A percentile compares a stretch with the other conserved stretches of the same genome.
Evolutionary conservation across 1,284 basidiomycete species (phyloP).

Genomic region (Melampsora americana): DNA sequence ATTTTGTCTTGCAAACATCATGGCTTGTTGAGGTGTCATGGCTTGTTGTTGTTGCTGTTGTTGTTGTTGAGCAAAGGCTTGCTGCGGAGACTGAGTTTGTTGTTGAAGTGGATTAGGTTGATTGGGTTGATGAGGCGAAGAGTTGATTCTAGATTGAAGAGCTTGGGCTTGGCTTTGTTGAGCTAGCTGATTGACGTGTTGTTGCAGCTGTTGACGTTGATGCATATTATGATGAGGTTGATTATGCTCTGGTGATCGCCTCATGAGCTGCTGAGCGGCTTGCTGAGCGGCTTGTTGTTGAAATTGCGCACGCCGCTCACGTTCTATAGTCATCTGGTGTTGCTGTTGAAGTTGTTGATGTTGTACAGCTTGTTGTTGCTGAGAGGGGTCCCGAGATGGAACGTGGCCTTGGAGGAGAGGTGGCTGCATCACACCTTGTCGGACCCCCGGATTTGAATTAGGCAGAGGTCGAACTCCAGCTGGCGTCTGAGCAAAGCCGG

Average conservation of each 20-base stretch:
- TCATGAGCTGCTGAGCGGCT: constrained; percentile 10
- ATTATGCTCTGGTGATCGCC: constrained; percentile 11
- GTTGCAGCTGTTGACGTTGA: constrained; percentile 15
- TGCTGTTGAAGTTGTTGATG: constrained; percentile 8
- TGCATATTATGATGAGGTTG: constrained; percentile 10
- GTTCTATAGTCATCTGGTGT: neutral
- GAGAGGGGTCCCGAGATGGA: neutral
- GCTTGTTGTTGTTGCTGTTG: constrained; percentile 7
- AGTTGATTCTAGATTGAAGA: constrained; percentile 16
- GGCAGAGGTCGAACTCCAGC: neutral
- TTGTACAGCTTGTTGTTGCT: neutral
- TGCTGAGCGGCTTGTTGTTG: constrained; percentile 20
- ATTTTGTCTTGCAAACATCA: constrained; percentile 5
- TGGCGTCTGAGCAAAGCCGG: neutral
- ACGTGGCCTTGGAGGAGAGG: neutral
- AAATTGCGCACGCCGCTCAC: neutral
- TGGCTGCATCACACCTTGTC: neutral
- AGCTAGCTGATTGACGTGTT: constrained; percentile 2
- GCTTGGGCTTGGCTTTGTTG: constrained; percentile 3
- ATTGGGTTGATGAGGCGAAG: constrained; percentile 29
- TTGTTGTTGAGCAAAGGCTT: constrained; percentile 10
- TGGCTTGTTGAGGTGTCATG: constrained; percentile 7
- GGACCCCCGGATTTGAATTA: neutral
- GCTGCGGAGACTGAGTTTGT: neutral
- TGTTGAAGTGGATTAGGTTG: constrained; percentile 25